Base-by-base conservation (phyloP, 2,329 filamentous ascomycete species). In the Aspergillus japonicus region DNA sequence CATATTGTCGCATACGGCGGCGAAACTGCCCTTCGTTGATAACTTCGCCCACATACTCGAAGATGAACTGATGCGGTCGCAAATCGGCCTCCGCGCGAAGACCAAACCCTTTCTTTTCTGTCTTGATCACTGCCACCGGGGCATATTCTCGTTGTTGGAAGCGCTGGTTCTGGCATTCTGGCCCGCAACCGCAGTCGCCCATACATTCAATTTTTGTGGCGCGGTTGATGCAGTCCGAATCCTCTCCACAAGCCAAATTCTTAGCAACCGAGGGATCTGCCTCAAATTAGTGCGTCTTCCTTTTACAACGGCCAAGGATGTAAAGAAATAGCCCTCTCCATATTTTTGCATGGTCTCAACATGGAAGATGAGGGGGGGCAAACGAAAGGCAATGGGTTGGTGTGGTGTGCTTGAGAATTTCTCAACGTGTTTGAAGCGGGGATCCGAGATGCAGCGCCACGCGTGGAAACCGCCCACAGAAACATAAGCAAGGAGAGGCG, bases 201-300 rank as follows among this genome's bases (percentile, higher is more conserved):
- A 91, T 84, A 74, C 95, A 99, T 79, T 99, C 95, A 86, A 98
- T 96, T 77, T 97, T 98, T 60, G 94, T 98, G 59, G 92, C 91
- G 70, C 95, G 90, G 77, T 99, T 99, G 82, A 99, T 99, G 78
- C 95, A 99, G 76, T 98, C 94, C 16, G 93, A 96, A 76, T 97
- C 92, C 70, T 97, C 93, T 66, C 91, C 94, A 75, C 95, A 99
- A 53, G 95, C 93, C 77, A 89, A 78, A 75, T 99, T 99, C 59
- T 72, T 76, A 62, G 78, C 77, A 24, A 78, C 77, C 19, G 77
- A 70, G 54, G 80, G 49, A 71, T 87, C 84, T 86, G 68, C 48
- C 56, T 56, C 19, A 31, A 21, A 47, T 62, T 60, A 63, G 31
- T 48, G 29, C 49, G 24, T 42, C 14, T 48, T 14, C 16, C 42